Evolutionary conservation across 441 rosid species (phyloP), one percentile per base, ranked within the genome.

Genomic region (Gossypium lobatum): DNA sequence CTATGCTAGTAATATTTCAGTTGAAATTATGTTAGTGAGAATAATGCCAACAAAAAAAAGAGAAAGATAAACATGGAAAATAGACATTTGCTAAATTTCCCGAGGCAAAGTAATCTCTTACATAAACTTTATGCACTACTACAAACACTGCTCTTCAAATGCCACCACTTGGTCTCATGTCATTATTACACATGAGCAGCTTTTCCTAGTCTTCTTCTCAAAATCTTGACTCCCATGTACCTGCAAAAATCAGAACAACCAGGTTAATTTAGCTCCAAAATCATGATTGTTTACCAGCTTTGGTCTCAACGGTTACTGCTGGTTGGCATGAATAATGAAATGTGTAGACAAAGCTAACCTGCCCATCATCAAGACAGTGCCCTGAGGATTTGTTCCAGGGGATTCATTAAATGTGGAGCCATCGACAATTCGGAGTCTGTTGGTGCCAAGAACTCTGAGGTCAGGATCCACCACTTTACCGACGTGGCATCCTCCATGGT

Each of bases 351-450:
- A 67, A 48, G 42, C 59, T 64, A 85, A 91, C 98, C 98, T 93
- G 74, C 99, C 99, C 97, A 95, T 88, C 98, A 95, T 95, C 88
- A 91, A 73, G 77, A 92, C 85, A 0, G 99, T 93, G 74, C 82
- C 99, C 75, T 95, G 99, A 77, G 99, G 98, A 82, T 95, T 95
- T 72, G 99, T 93, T 71, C 99, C 99, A 0, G 98, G 99, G 23
- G 99, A 95, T 71, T 87, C 89, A 17, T 79, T 71, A 71, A 87
- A 90, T 0, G 87, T 87, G 0, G 99, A 95, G 8, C 94, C 97
- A 80, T 95, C 99, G 1, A 95, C 86, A n/a, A 93, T 76, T 3
- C 97, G 86, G 42, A 95, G 94, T 85, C 87, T 82, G 7, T 76
- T 58, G 16, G 90, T 88, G 18, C 97, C 96, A 46, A 91, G 85